Evolutionary conservation across 129 eudicot genomes (phyloP).

Genomic region (Solidago caesia): DNA sequence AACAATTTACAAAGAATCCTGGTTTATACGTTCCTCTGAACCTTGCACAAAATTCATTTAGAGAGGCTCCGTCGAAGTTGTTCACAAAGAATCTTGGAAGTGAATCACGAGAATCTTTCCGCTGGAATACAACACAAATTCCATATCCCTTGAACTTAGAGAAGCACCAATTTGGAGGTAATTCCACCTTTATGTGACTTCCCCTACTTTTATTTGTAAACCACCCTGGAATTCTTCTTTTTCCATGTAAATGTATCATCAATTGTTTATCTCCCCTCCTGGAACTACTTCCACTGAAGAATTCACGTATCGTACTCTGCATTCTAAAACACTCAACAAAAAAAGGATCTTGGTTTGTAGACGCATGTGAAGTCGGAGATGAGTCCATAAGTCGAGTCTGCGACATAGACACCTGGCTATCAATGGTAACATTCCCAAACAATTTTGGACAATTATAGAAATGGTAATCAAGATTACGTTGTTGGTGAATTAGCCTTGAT

Average conservation of each 20-base stretch:
- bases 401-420: neutral
- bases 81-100: no score
- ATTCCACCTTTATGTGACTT: neutral
- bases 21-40: neutral
- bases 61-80: neutral
- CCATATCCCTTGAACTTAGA: no score
- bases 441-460: neutral
- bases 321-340: neutral
- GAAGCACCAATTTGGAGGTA: neutral
- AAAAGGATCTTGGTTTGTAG: neutral
- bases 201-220: neutral
- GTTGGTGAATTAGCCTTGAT: neutral
- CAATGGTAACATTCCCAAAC: neutral
- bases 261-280: no score
- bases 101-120: no score
- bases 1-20: neutral
- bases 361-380: neutral
- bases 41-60: neutral
- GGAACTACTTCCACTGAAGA: neutral
- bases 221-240: neutral
- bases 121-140: no score
- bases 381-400: neutral
- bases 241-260: neutral
- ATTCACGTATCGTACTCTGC: neutral
- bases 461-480: no score